phyloP scores from a whole-genome alignment of 1,139 yeast genomes.

The Candida freyschussii region DNA sequence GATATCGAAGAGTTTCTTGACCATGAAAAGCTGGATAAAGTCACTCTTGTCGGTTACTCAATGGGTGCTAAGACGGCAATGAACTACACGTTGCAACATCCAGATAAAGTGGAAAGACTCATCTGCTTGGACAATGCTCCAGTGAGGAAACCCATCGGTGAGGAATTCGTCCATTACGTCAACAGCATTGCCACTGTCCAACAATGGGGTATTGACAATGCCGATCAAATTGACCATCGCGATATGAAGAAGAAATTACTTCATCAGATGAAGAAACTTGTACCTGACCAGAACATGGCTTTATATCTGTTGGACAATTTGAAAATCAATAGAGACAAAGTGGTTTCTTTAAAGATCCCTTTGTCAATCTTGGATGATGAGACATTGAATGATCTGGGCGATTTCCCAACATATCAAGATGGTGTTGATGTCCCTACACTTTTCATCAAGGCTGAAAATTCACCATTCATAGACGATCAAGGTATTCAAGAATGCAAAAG shows the following conservation, averaged over 20 bases:
- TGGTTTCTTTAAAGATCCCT: slow-evolving; percentile 27
- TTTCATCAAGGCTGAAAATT: slow-evolving; percentile 34
- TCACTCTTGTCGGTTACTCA: slow-evolving; percentile 41
- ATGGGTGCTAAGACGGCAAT: slow-evolving; percentile 52
- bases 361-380: slow-evolving; percentile 6
- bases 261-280: neutral
- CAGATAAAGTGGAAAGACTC: slow-evolving; percentile 32
- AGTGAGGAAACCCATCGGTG: slow-evolving; percentile 16
- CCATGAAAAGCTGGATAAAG: slow-evolving; percentile 19
- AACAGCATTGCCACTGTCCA: slow-evolving; percentile 2
- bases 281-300: slow-evolving; percentile 4
- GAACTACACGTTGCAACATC: slow-evolving; percentile 33
- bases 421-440: slow-evolving; percentile 30
- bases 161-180: slow-evolving; percentile 6
- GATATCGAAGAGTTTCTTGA: slow-evolving; percentile 32
- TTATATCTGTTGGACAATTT: slow-evolving; percentile 10
- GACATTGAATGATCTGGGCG: slow-evolving; percentile 26
- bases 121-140: slow-evolving; percentile 45
- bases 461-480: slow-evolving; percentile 32
- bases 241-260: slow-evolving; percentile 3
- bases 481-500: slow-evolving; percentile 27
- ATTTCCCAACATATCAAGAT: slow-evolving; percentile 34
- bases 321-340: slow-evolving; percentile 4
- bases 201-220: slow-evolving; percentile 2
- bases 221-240: slow-evolving; percentile 1